A percentile compares a stretch with the other conserved stretches of the same genome.
These are phyloP conservation scores for Coemansia reversa DNA, from an alignment of 192 early-diverging fungal genomes.

Conservation along the genomic window DNA sequence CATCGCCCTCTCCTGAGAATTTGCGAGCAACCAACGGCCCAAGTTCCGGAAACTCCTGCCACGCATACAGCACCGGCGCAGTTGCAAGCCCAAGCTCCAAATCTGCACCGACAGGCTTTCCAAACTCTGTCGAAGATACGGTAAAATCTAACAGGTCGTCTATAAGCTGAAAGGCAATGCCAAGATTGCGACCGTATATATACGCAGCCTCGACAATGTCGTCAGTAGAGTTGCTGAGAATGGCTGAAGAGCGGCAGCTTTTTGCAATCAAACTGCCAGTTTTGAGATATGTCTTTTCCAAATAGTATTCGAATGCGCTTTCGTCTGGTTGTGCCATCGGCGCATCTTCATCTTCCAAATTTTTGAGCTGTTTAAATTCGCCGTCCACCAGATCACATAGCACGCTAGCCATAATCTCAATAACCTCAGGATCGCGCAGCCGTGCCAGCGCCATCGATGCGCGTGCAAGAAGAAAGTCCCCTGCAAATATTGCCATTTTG, in stretches of 20 bases:
- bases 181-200: slow-evolving; percentile 84
- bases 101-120: slow-evolving; percentile 91
- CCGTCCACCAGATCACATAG: slow-evolving; percentile 95
- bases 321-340: slow-evolving; percentile 46
- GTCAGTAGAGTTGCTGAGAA: slow-evolving; percentile 73
- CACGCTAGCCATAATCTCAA: slow-evolving; percentile 88
- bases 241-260: slow-evolving; percentile 81
- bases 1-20: slow-evolving; percentile 77
- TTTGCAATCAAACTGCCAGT: slow-evolving; percentile 94
- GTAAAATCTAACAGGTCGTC: slow-evolving; percentile 94
- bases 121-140: slow-evolving; percentile 64
- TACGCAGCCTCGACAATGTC: slow-evolving; percentile 79
- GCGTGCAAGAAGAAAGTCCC: slow-evolving; percentile 90
- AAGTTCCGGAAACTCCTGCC: slow-evolving; percentile 83
- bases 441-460: slow-evolving; percentile 89
- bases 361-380: slow-evolving; percentile 95
- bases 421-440: slow-evolving; percentile 86
- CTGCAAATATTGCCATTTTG: slow-evolving; percentile 94
- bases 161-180: slow-evolving; percentile 92
- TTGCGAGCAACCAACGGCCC: slow-evolving; percentile 83
- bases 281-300: slow-evolving; percentile 95
- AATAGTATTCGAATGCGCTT: slow-evolving; percentile 80
- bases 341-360: slow-evolving; percentile 56
- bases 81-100: slow-evolving; percentile 87
- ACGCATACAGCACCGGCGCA: slow-evolving; percentile 91